Evolutionary conservation across 1,284 basidiomycete species (phyloP).

Genomic region (Leucoagaricus sp.): DNA sequence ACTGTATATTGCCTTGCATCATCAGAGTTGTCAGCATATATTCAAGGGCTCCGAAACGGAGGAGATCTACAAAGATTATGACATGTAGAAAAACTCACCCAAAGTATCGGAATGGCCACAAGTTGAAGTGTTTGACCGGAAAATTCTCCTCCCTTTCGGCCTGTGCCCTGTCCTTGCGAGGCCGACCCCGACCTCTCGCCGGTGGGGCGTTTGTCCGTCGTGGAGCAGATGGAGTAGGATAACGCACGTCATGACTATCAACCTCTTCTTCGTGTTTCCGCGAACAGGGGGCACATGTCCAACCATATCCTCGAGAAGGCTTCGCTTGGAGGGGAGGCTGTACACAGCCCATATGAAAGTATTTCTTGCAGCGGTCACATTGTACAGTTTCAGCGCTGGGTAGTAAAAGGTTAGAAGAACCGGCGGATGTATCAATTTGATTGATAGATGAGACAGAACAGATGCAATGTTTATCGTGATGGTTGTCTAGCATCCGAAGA

Average conservation of each 20-base stretch:
- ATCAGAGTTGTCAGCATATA: slow-evolving; percentile 18
- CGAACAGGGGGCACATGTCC: slow-evolving; percentile 96
- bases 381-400: slow-evolving; percentile 84
- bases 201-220: slow-evolving; percentile 74
- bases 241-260: slow-evolving; percentile 68
- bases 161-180: slow-evolving; percentile 67
- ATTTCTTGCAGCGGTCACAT: slow-evolving; percentile 93
- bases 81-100: slow-evolving; percentile 62
- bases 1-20: slow-evolving; percentile 77
- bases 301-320: slow-evolving; percentile 95
- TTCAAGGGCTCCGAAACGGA: slow-evolving; percentile 12
- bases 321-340: slow-evolving; percentile 93
- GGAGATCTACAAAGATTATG: slow-evolving; percentile 5
- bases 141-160: slow-evolving; percentile 78
- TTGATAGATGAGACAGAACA: slow-evolving; percentile 5
- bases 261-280: slow-evolving; percentile 87
- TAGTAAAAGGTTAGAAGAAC: neutral
- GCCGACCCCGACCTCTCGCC: slow-evolving; percentile 66
- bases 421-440: neutral
- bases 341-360: slow-evolving; percentile 95
- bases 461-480: neutral
- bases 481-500: neutral
- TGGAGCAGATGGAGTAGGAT: slow-evolving; percentile 44
- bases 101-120: slow-evolving; percentile 97
- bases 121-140: slow-evolving; percentile 81